phyloP scores from a whole-genome alignment of 129 eudicot species.

The Sambucus nigra region DNA sequence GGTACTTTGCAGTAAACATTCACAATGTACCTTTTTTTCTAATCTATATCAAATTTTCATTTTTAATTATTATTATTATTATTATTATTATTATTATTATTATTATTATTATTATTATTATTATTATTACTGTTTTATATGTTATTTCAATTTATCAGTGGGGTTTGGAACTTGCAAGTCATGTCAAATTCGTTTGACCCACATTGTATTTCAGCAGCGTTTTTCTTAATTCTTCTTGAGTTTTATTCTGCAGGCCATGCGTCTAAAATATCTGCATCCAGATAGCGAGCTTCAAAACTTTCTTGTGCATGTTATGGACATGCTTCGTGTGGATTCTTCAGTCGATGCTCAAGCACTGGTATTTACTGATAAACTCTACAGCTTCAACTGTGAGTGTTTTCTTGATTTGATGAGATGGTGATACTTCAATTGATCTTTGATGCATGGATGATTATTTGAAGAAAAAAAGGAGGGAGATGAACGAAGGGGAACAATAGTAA shows the following conservation, averaged over 20 bases:
- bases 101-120: too few species aligned
- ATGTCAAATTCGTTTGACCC: not conserved
- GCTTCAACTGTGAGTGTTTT: not conserved
- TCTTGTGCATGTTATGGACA: conserved; percentile 67
- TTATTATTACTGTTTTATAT: not conserved
- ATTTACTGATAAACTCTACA: conserved; percentile 11
- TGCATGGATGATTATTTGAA: not conserved
- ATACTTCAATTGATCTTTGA: conserved; percentile 2
- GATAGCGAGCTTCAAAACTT: conserved; percentile 86
- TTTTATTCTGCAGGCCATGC: conserved; percentile 55
- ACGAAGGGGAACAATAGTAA: not conserved
- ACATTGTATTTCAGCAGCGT: not conserved
- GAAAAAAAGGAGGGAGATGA: not conserved
- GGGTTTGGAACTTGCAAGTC: not conserved
- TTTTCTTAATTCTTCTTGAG: conserved; percentile 7
- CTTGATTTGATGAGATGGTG: conserved; percentile 14
- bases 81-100: too few species aligned
- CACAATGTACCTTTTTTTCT: not conserved
- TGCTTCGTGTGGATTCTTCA: conserved; percentile 69
- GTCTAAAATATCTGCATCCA: conserved; percentile 76
- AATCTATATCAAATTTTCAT: not conserved
- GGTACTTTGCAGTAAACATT: not conserved
- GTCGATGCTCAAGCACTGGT: conserved; percentile 96
- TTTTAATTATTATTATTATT: too few species aligned
- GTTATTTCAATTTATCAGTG: not conserved